Percentiles rank a stretch among this genome's conserved stretches.
Evolutionary conservation across 75 land plant genomes (phyloP).

Genomic region (Sequoiadendron giganteum): DNA sequence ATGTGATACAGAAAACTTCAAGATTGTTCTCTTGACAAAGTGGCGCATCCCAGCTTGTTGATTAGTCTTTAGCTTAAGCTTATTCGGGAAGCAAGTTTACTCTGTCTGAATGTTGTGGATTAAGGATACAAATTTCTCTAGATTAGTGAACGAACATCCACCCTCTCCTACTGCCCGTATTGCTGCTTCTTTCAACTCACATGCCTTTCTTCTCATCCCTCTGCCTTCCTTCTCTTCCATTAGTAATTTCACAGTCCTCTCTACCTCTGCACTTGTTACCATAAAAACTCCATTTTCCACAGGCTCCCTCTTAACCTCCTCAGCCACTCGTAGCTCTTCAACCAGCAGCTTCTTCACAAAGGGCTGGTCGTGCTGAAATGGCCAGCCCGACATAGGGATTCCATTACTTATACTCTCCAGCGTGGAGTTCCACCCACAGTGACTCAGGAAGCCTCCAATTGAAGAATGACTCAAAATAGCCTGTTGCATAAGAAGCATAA

Average conservation of each 20-base stretch:
- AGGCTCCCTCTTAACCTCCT: background rate
- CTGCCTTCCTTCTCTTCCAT: background rate
- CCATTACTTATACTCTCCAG: conserved; percentile 11
- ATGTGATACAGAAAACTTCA: too few species aligned
- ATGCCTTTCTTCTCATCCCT: too few species aligned
- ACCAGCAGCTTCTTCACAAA: background rate
- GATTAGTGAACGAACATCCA: background rate
- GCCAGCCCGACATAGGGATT: conserved; percentile 8
- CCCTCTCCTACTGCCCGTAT: background rate
- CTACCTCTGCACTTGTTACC: background rate
- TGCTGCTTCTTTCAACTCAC: background rate
- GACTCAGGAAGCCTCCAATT: conserved; percentile 7
- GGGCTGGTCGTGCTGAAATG: background rate
- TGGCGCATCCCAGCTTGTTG: too few species aligned
- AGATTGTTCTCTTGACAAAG: too few species aligned
- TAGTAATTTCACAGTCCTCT: background rate
- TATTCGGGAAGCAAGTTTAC: too few species aligned
- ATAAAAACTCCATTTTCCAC: background rate
- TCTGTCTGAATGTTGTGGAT: background rate
- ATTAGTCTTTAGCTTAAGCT: too few species aligned
- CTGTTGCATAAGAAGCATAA: too few species aligned
- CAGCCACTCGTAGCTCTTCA: background rate
- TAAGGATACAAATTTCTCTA: background rate
- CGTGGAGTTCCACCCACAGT: conserved; percentile 19
- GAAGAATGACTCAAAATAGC: conserved; percentile 9